Conservation (phyloP, 306 rosid species). For the Abrus pulchellus region DNA sequence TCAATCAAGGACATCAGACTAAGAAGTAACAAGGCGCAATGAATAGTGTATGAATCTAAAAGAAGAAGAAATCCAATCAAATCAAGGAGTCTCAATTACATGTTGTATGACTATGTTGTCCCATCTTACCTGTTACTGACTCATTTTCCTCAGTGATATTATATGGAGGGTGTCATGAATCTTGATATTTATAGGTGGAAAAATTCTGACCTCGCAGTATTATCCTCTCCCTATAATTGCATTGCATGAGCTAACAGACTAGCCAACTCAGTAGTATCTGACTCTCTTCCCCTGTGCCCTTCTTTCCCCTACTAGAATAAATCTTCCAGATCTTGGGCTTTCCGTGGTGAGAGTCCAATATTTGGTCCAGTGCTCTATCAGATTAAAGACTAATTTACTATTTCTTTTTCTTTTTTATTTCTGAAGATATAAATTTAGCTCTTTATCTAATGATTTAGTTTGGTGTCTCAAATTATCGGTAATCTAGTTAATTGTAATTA, state of each 20-base stretch:
- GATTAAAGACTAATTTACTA: constrained; percentile 12
- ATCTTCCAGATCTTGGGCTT: too few species aligned
- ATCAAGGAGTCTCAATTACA: constrained; percentile 25
- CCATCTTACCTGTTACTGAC: constrained; percentile 22
- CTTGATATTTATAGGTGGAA: constrained; percentile 16
- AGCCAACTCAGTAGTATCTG: too few species aligned
- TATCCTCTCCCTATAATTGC: too few species aligned
- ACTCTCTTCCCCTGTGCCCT: too few species aligned
- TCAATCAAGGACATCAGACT: background rate
- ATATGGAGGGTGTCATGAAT: constrained; percentile 18
- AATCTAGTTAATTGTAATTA: constrained; percentile 1
- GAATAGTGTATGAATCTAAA: constrained; percentile 31
- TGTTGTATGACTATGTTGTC: constrained; percentile 11
- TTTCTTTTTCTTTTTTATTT: constrained; percentile 1
- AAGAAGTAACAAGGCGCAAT: background rate
- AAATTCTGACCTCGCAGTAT: background rate
- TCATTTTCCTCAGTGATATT: constrained; percentile 11
- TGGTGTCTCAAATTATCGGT: constrained; percentile 14
- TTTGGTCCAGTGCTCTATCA: background rate
- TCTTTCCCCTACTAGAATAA: too few species aligned
- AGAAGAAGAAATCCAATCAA: constrained; percentile 24
- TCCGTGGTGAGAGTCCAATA: too few species aligned
- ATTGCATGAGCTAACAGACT: too few species aligned
- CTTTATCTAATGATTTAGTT: constrained; percentile 8
- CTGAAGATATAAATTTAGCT: constrained; percentile 12